phyloP scores from a whole-genome alignment of 345 rosid species.

The Adansonia digitata region DNA sequence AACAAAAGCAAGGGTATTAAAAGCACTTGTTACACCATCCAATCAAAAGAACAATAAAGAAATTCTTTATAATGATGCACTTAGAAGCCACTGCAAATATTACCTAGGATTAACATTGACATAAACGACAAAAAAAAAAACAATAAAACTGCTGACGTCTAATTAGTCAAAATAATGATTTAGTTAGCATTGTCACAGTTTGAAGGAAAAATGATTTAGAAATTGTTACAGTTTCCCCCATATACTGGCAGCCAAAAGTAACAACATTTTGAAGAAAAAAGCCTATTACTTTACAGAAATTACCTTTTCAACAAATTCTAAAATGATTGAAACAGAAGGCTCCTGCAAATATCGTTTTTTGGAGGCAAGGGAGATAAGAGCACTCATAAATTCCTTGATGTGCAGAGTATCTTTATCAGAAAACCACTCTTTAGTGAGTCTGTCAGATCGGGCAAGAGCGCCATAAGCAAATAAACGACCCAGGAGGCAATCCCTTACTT shows the following conservation, averaged over 20 bases:
- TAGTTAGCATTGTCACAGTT: neutral
- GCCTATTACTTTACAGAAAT: neutral
- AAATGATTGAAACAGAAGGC: conserved; percentile 67
- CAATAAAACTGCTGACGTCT: neutral
- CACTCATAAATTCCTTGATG: conserved; percentile 58
- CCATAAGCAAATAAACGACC: conserved; percentile 91
- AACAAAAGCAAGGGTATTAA: neutral
- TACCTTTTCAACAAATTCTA: conserved; percentile 80
- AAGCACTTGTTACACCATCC: neutral
- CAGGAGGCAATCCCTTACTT: conserved; percentile 77
- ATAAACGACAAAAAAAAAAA: too few relatives aligned
- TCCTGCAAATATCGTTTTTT: conserved; percentile 90
- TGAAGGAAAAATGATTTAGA: too few relatives aligned
- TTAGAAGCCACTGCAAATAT: neutral
- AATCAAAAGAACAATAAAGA: neutral
- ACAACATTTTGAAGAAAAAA: neutral
- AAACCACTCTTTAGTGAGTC: conserved; percentile 54
- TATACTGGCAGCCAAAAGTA: neutral
- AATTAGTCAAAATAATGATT: neutral
- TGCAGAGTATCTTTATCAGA: conserved; percentile 47
- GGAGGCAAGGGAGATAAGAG: conserved; percentile 59
- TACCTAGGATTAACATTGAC: neutral
- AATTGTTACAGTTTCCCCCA: neutral
- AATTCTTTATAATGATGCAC: neutral
- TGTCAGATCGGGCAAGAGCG: conserved; percentile 73